A percentile compares a stretch with the other conserved stretches of the same genome.
Evolutionary conservation across 495 filamentous ascomycete species (phyloP).

Genomic region (Hypoxylon fragiforme): DNA sequence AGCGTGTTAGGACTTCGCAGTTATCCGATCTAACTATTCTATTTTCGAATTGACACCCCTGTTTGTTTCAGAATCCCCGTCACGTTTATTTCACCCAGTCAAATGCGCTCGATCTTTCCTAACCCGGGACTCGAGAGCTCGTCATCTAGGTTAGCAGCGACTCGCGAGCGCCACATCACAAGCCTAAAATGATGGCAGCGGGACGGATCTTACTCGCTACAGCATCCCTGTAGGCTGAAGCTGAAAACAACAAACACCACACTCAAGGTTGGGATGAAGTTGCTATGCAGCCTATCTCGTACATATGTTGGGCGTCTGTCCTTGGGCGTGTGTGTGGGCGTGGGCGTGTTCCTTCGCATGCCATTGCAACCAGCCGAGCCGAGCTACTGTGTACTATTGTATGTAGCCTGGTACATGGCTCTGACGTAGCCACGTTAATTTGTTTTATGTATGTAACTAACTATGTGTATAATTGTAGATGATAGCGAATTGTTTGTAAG

Average conservation of each 20-base stretch:
- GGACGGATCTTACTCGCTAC: conserved; percentile 14
- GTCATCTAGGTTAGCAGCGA: conserved; percentile 2
- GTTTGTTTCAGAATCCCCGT: conserved; percentile 26
- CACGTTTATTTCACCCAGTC: conserved; percentile 6
- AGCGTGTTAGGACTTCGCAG: not conserved
- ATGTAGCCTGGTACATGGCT: no score
- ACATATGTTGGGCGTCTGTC: no score
- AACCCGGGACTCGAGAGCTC: conserved; percentile 17
- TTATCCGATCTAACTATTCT: not conserved
- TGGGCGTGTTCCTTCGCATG: not conserved
- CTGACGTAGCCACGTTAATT: no score
- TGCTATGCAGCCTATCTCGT: no score
- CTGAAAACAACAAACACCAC: conserved; percentile 4
- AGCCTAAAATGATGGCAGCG: conserved; percentile 11
- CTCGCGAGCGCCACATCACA: conserved; percentile 19
- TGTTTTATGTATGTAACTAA: not conserved
- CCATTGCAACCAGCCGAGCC: not conserved
- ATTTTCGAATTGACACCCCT: conserved; percentile 25
- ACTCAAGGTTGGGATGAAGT: not conserved
- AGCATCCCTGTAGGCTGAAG: conserved; percentile 11
- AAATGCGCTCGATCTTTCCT: not conserved
- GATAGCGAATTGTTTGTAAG: no score
- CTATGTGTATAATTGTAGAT: not conserved
- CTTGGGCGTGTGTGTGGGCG: no score
- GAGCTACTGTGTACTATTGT: not conserved